These are phyloP conservation scores for Coemansia sp. DNA, from an alignment of 192 early-diverging fungal genomes.

Conservation along the genomic window DNA sequence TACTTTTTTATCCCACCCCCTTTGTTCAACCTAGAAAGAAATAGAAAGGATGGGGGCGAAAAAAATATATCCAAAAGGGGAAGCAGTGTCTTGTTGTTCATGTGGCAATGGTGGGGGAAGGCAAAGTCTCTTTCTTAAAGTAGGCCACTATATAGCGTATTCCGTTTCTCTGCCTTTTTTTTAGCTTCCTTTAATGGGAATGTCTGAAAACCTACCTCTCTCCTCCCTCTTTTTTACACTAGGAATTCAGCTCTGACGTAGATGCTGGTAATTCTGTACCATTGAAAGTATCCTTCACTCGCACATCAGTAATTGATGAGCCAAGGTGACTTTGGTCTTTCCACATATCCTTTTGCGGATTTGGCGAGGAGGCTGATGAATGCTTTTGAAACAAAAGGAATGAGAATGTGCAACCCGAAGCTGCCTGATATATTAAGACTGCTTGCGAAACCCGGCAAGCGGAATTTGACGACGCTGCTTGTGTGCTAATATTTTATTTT, in stretches of 20 bases:
- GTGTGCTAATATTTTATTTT: too few relatives aligned
- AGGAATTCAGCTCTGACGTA: background rate
- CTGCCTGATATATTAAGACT: too few relatives aligned
- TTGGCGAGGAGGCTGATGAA: too few relatives aligned
- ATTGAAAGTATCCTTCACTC: background rate
- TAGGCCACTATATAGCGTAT: background rate
- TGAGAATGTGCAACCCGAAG: too few relatives aligned
- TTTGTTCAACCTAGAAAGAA: constrained; percentile 9
- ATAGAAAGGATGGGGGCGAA: constrained; percentile 1
- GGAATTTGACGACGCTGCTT: too few relatives aligned
- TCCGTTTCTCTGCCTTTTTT: background rate
- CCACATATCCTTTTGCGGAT: too few relatives aligned
- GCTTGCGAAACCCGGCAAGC: too few relatives aligned
- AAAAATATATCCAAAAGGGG: background rate
- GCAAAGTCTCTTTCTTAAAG: background rate
- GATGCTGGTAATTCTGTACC: background rate
- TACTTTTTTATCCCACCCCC: background rate
- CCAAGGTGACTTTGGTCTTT: background rate
- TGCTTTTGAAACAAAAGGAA: too few relatives aligned
- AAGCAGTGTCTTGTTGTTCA: background rate
- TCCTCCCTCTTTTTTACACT: background rate
- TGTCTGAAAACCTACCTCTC: constrained; percentile 5
- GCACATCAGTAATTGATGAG: background rate
- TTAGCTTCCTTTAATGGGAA: background rate
- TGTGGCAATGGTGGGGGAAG: background rate